Evolutionary conservation across 805 yeast genomes (phyloP), one percentile per base, ranked within the genome.

Genomic region (Monosporozyma siamensis): DNA sequence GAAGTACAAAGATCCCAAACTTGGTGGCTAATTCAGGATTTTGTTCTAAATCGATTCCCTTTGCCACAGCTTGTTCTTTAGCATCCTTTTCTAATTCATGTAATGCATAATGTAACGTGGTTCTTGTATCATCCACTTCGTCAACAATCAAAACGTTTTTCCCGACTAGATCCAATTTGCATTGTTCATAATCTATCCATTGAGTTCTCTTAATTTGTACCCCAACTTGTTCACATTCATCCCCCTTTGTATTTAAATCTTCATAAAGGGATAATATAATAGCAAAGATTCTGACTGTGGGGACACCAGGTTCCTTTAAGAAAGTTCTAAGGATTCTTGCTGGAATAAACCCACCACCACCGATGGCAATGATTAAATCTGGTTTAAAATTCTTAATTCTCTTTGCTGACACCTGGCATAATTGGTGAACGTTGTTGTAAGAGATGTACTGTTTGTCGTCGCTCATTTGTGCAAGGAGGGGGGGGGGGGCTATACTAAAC

Each of bases 331-430:
- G 73, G 66, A 92, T 92, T 63, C 98, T 78, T 7, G 98, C 97
- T 22, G 97, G 98, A 45, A 90, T 92, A 64, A 90, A 86, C 2
- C 97, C 98, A 61, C 98, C 95, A 54, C 95, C 95, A 58, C 95
- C 98, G 56, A 90, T 87, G 52, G 97, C 97, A 48, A 90, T 85
- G 66, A 89, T 85, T 45, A 86, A 72, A 63, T 89, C 95, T 31
- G 95, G 95, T 54, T 85, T 77, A 69, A 86, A 81, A 22, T 67
- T 64, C 61, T 77, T 78, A 61, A 83, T 74, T 49, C 71, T 74
- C 43, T 71, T 77, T 12, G 88, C 80, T 12, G 71, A 59, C 48
- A 70, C 73, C 56, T 78, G 83, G 63, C 84, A 78, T 51, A 80
- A 66, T 63, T 82, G 84, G 60, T 83, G 94, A 23, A 83, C 78